Evolutionary conservation across 78 protist species (phyloP).

Genomic region (slime mould (Dictyostelium discoideum)): DNA sequence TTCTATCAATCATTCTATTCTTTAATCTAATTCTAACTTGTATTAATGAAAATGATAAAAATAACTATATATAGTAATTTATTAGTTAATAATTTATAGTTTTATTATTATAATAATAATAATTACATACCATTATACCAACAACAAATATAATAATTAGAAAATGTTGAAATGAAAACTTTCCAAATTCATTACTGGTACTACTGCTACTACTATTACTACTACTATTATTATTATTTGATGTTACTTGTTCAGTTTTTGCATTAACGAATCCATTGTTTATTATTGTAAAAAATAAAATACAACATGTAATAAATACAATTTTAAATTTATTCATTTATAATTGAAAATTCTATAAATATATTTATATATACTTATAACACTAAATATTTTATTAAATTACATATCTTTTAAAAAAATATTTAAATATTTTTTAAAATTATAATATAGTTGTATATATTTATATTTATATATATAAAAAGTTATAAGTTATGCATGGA

Average conservation of each 20-base stretch:
- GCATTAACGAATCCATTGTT: background rate
- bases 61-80: background rate
- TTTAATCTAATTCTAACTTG: slow-evolving; percentile 53
- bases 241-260: background rate
- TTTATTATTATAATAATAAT: background rate
- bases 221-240: background rate
- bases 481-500: background rate
- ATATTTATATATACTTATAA: background rate
- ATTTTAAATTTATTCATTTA: background rate
- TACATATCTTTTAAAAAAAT: background rate
- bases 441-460: background rate
- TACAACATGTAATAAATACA: background rate
- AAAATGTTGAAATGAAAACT: slow-evolving; percentile 21
- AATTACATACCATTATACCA: background rate
- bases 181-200: background rate
- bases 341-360: background rate
- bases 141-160: slow-evolving; percentile 29
- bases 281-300: background rate
- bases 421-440: no score
- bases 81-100: background rate
- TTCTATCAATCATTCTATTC: slow-evolving; percentile 62
- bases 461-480: no score
- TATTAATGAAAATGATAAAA: slow-evolving; percentile 42
- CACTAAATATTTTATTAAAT: background rate
- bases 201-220: background rate